Base-by-base conservation (phyloP, 306 rosid genomes). In the Comarum palustre region DNA sequence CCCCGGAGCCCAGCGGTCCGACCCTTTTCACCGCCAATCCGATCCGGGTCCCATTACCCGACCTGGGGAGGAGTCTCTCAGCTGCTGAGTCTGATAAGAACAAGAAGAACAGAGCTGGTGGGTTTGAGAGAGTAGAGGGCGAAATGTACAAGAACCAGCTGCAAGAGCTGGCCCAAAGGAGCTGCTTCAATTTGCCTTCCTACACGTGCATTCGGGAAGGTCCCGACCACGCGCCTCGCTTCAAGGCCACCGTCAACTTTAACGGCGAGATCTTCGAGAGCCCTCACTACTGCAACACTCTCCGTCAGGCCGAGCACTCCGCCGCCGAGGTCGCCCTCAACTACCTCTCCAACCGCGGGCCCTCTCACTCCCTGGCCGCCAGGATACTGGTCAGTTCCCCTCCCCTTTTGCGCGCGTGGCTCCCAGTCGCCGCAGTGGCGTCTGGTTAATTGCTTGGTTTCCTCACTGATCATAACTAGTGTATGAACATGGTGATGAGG, bases 101-200 rank as follows among this genome's bases (percentile, higher is more conserved):
- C n/a, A 46, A 46, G 19, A 46, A 42, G 73, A 34, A 46, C n/a
- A 29, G 73, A 34, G 63, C 17, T 54, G 50, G 36, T 36, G 2
- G 63, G 6, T 42, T 48, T 19, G 66, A 19, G 66, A 17, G 45
- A 48, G 25, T 52, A 36, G 47, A 45, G 66, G 85, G n/a, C 73
- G 91, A 86, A 91, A 94, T 94, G 98, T 94, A 94, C 81, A 95
- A 95, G 89, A 95, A 95, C 96, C 99, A 94, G 98, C 97, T 94
- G 71, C 98, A 94, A 68, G 98, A 94, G 89, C 92, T 94, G 90
- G 98, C 98, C 59, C 98, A 94, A 75, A 81, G 97, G 79, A 94
- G 98, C 86, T 94, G 98, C 90, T 94, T 94, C 84, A 94, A 94
- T 79, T 88, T 94, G 3, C 98, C 98, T 34, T 91, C 98, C 8